A percentile compares a stretch with the other conserved stretches of the same genome.
Evolutionary conservation across 1,284 basidiomycete species (phyloP).

Genomic region (Tetrapyrgos nigripes): DNA sequence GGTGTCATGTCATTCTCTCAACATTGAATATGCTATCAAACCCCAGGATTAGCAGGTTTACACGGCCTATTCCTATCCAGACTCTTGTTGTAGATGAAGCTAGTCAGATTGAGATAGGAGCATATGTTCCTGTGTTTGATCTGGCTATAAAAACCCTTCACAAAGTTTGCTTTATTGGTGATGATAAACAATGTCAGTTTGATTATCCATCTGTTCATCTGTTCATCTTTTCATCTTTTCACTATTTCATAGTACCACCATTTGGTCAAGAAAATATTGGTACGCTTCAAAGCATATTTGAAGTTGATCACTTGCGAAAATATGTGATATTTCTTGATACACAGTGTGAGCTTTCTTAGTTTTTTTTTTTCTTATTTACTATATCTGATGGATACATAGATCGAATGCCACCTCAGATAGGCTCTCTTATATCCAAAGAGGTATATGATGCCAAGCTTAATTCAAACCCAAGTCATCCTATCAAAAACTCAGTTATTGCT

Average conservation of each 20-base stretch:
- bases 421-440: slow-evolving; percentile 68
- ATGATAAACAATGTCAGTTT: slow-evolving; percentile 73
- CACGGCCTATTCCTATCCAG: slow-evolving; percentile 49
- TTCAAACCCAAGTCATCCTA: slow-evolving; percentile 53
- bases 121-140: slow-evolving; percentile 58
- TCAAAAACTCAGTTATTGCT: slow-evolving; percentile 44
- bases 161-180: slow-evolving; percentile 77
- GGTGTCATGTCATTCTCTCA: slow-evolving; percentile 65
- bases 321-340: slow-evolving; percentile 56
- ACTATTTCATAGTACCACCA: slow-evolving; percentile 53
- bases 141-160: slow-evolving; percentile 48
- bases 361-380: slow-evolving; percentile 11
- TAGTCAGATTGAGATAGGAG: slow-evolving; percentile 67
- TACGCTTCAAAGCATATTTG: slow-evolving; percentile 64
- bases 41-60: slow-evolving; percentile 40
- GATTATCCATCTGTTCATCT: slow-evolving; percentile 4
- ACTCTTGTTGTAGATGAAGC: slow-evolving; percentile 70
- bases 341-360: slow-evolving; percentile 52
- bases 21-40: slow-evolving; percentile 77
- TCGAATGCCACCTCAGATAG: slow-evolving; percentile 80
- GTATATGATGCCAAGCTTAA: slow-evolving; percentile 64
- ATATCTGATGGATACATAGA: slow-evolving; percentile 43
- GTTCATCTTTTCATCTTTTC: slow-evolving; percentile 6
- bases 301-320: slow-evolving; percentile 52
- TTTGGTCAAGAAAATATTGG: slow-evolving; percentile 60